Percentiles rank a stretch among this genome's conserved stretches.
Conservation (phyloP, 768 basidiomycete species). For the Lactarius indigo region DNA sequence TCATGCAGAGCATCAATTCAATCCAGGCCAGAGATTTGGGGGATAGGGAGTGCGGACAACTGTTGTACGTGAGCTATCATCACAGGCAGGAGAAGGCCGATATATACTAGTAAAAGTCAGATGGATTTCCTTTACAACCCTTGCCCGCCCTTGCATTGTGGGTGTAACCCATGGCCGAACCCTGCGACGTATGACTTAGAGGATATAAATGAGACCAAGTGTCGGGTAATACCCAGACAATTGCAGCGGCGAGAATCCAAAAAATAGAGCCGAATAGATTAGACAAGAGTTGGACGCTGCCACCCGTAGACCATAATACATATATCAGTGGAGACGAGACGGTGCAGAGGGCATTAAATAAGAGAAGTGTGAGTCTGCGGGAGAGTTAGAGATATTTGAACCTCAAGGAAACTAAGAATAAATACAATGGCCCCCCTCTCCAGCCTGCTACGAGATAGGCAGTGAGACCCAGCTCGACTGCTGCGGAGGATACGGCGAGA, state of each 20-base stretch:
- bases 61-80: conserved; percentile 27
- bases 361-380: conserved; percentile 51
- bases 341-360: conserved; percentile 75
- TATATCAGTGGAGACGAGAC: conserved; percentile 65
- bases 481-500: conserved; percentile 61
- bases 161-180: conserved; percentile 63
- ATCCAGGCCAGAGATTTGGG: conserved; percentile 76
- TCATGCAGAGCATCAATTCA: conserved; percentile 58
- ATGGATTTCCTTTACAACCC: not conserved
- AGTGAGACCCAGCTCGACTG: conserved; percentile 72
- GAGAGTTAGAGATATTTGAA: conserved; percentile 41
- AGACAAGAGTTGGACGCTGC: conserved; percentile 64
- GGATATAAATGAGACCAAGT: not conserved
- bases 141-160: conserved; percentile 34
- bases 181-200: conserved; percentile 40
- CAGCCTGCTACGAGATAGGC: conserved; percentile 53
- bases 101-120: not conserved
- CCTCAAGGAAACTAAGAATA: not conserved
- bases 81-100: not conserved
- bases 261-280: conserved; percentile 72
- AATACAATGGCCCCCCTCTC: not conserved
- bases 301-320: conserved; percentile 65
- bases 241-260: conserved; percentile 63
- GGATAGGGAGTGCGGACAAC: conserved; percentile 69
- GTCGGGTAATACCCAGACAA: conserved; percentile 56